phyloP scores from a whole-genome alignment of 768 basidiomycete species.

The Pleurotus tuoliensis region DNA sequence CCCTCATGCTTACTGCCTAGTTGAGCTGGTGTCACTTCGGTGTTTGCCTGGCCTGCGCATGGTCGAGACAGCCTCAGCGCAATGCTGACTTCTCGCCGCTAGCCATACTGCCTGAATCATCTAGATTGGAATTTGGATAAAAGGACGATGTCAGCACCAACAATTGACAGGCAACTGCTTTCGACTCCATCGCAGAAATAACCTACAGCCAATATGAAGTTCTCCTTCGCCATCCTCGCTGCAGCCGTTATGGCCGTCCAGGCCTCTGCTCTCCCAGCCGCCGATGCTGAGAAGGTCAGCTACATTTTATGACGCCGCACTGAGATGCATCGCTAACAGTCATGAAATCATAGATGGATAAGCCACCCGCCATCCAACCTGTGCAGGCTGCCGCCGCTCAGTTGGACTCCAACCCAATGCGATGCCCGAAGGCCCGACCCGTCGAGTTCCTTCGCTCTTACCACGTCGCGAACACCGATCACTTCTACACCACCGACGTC shows the following conservation, averaged over 20 bases:
- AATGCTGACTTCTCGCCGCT: neutral
- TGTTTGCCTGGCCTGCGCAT: neutral
- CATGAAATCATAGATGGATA: neutral
- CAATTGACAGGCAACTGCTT: neutral
- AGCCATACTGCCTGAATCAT: neutral
- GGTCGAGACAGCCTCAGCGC: neutral
- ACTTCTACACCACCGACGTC: conserved; percentile 9
- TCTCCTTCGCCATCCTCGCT: conserved; percentile 4
- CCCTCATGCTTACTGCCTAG: neutral
- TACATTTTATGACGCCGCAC: too few species aligned
- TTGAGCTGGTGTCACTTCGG: neutral
- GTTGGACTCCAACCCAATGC: too few species aligned
- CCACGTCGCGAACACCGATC: neutral
- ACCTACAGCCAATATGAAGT: conserved; percentile 2
- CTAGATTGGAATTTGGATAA: neutral
- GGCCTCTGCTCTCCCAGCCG: conserved; percentile 2
- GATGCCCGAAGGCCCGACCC: neutral
- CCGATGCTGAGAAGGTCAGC: neutral
- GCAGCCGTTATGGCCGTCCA: conserved; percentile 6
- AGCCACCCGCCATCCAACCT: conserved; percentile 1
- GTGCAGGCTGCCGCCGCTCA: conserved; percentile 1
- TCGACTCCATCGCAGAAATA: neutral
- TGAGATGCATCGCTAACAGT: neutral
- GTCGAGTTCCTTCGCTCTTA: neutral
- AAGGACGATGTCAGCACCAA: neutral